phyloP scores from a whole-genome alignment of 164 flowering plant genomes.

The Berberis thunbergii region DNA sequence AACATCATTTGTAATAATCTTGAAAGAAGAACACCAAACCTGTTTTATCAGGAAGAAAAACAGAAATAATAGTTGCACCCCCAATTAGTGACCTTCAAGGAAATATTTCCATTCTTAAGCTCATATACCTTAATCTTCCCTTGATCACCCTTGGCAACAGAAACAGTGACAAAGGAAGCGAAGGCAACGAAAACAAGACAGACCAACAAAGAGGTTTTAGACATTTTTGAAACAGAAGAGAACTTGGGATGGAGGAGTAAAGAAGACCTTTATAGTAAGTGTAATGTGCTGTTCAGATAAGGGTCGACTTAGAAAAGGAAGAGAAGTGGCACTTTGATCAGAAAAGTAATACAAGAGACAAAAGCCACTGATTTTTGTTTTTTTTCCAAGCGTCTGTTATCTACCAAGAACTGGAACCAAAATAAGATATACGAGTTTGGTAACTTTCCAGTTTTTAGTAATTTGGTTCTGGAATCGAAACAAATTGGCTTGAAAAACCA shows the following conservation, averaged over 20 bases:
- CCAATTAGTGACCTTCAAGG: conserved; percentile 60
- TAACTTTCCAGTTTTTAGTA: no score
- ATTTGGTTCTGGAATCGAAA: no score
- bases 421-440: no score
- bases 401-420: no score
- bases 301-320: no score
- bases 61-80: conserved; percentile 66
- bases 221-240: conserved; percentile 8
- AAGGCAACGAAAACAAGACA: conserved; percentile 8
- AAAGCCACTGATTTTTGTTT: no score
- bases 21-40: conserved; percentile 24
- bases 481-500: no score
- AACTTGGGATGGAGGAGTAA: not conserved
- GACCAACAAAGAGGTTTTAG: conserved; percentile 8
- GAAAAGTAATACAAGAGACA: no score
- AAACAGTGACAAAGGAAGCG: not conserved
- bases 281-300: no score
- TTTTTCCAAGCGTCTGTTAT: no score
- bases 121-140: conserved; percentile 30
- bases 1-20: not conserved
- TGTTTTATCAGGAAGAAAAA: conserved; percentile 57
- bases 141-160: conserved; percentile 2
- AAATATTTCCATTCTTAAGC: conserved; percentile 48
- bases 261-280: no score
- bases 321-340: no score